A percentile compares a stretch with the other conserved stretches of the same genome.
These are phyloP conservation scores for Rhytidiadelphus loreus DNA, from an alignment of 225 moss, liverwort and hornwort species.

Conservation along the genomic window DNA sequence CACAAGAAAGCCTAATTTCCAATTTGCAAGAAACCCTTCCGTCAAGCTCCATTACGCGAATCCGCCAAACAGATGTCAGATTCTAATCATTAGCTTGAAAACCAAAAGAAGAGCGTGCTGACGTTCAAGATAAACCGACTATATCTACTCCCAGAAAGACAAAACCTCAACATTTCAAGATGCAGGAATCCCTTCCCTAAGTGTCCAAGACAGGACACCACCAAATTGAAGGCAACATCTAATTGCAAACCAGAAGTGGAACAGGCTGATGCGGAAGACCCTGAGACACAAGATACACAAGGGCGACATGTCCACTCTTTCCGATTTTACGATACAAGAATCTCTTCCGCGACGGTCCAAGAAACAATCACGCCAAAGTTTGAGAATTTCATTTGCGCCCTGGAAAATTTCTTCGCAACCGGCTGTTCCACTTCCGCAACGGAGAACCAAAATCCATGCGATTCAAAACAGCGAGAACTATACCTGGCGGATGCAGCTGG, in stretches of 20 bases:
- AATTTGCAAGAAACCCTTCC: neutral
- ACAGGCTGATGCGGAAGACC: neutral
- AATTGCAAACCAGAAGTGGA: neutral
- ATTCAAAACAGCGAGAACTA: neutral
- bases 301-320: neutral
- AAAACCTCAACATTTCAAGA: neutral
- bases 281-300: neutral
- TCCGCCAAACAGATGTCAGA: neutral
- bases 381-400: neutral
- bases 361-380: neutral
- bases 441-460: neutral
- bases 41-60: neutral
- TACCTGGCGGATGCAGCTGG: constrained; percentile 41
- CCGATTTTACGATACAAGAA: neutral
- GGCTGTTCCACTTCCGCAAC: neutral
- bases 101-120: neutral
- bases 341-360: neutral
- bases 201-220: neutral
- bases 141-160: neutral
- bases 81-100: neutral
- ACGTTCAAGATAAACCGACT: neutral
- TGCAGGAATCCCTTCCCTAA: neutral
- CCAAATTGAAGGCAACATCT: neutral
- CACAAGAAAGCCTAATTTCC: neutral
- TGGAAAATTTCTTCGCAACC: neutral